Base-by-base conservation (phyloP, 495 filamentous ascomycete genomes). In the Penicillium alfredii region DNA sequence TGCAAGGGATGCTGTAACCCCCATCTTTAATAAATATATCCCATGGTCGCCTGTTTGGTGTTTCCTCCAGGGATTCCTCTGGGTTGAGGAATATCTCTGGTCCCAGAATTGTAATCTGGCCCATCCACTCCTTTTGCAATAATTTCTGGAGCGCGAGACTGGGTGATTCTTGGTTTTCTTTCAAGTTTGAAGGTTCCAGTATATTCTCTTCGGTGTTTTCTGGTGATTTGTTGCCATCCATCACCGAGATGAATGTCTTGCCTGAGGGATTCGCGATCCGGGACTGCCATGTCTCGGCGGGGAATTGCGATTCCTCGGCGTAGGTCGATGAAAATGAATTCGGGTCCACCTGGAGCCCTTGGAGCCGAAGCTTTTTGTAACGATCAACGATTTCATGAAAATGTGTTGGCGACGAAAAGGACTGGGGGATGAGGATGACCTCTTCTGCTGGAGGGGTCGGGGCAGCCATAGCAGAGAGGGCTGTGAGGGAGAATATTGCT, bases 311-410 rank as follows among this genome's bases (percentile, higher is more conserved):
- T 44, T 76, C 71, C 16, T 54, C 46, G 16, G 60, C 64, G 38
- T 70, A 72, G 1, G 57, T 71, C 5, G 72, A 70, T 10, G 63
- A 61, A 45, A 75, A 78, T n/a, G 64, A 57, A 11, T 48, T 32
- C 5, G 62, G 60, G 18, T 58, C 49, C 8, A 43, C 38, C 40
- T 47, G 29, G 12, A 66, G 47, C n/a, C 51, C 46, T 12, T 54
- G 38, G 0, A 66, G 48, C n/a, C 58, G 41, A 3, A 63, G 38
- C 2, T 38, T 24, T 15, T 49, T 60, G 23, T 50, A 59, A 14
- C 49, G 45, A 1, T 44, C 9, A 10, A 36, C 44, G 10, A 53
- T 14, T 1, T 11, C 31, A 3, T 53, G n/a, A 4, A 47, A 33
- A 6, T 44, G 23, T 12, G 30, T 8, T 15, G 39, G 19, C 8